Percentiles rank a stretch among this genome's conserved stretches.
These are phyloP conservation scores for Hypomyces rosellus DNA, from an alignment of 2,329 filamentous ascomycete species.

Conservation along the genomic window DNA sequence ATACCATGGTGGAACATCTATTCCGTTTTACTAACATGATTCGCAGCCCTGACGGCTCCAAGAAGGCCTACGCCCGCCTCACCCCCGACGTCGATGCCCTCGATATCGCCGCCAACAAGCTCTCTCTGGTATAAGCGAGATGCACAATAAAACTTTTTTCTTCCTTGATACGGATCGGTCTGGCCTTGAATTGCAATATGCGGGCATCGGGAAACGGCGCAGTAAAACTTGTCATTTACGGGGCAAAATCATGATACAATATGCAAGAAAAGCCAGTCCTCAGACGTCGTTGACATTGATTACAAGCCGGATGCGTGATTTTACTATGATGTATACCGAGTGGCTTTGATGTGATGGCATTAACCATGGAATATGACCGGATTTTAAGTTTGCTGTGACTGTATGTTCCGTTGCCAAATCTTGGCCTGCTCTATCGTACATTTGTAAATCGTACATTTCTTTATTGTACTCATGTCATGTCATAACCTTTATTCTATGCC, in stretches of 20 bases:
- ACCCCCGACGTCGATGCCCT: constrained; percentile 96
- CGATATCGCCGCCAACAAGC: constrained; percentile 98
- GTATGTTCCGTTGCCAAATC: too few species aligned
- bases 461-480: too few species aligned
- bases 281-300: constrained; percentile 4
- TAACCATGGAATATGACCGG: too few species aligned
- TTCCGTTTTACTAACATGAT: background rate
- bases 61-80: constrained; percentile 97
- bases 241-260: constrained; percentile 27
- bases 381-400: too few species aligned
- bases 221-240: constrained; percentile 30
- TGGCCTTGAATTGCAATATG: constrained; percentile 28
- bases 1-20: too few species aligned
- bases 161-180: constrained; percentile 34
- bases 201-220: constrained; percentile 33
- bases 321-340: too few species aligned
- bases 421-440: too few species aligned
- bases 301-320: background rate
- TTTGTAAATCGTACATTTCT: too few species aligned
- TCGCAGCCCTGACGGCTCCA: constrained; percentile 80
- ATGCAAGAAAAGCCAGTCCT: constrained; percentile 15
- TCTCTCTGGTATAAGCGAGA: constrained; percentile 78
- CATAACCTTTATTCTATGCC: too few species aligned
- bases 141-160: constrained; percentile 8
- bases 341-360: too few species aligned